A percentile compares a stretch with the other conserved stretches of the same genome.
Evolutionary conservation across 768 basidiomycete genomes (phyloP).

Genomic region (Auriscalpium orientale): DNA sequence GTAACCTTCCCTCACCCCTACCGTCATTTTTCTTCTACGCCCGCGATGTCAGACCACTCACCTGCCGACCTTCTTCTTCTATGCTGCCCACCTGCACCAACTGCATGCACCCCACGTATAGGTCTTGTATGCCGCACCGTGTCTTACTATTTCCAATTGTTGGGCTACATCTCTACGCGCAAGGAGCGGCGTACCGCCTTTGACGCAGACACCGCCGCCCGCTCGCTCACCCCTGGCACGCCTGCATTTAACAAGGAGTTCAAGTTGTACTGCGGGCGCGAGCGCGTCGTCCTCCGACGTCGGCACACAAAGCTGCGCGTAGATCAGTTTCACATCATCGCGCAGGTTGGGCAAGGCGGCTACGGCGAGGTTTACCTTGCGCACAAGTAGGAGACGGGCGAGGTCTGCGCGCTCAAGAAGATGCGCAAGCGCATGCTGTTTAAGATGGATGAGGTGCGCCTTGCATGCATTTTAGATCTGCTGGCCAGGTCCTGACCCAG

Average conservation of each 20-base stretch:
- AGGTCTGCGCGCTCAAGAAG: constrained; percentile 96
- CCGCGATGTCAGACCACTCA: no score
- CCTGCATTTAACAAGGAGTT: constrained; percentile 70
- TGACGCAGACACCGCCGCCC: constrained; percentile 70
- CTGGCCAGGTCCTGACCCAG: neutral
- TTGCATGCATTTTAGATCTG: neutral
- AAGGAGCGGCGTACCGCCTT: constrained; percentile 81
- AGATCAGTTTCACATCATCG: constrained; percentile 96
- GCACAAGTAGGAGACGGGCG: constrained; percentile 88
- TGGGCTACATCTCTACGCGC: constrained; percentile 82
- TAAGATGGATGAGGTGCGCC: constrained; percentile 93
- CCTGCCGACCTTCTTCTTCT: no score
- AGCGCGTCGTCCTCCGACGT: constrained; percentile 86
- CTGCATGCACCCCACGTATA: no score
- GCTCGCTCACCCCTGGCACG: constrained; percentile 36
- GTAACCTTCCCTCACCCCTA: no score
- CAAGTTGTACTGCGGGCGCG: constrained; percentile 88
- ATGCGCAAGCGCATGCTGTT: constrained; percentile 91
- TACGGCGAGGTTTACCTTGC: constrained; percentile 98
- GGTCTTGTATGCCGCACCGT: no score
- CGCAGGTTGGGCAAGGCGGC: constrained; percentile 97
- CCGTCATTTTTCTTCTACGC: no score
- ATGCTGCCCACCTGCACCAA: no score
- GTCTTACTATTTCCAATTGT: constrained; percentile 94
- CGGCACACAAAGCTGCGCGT: constrained; percentile 89